Percentiles rank a stretch among this genome's conserved stretches.
Evolutionary conservation across 225 moss, liverwort and hornwort species (phyloP).

Genomic region (Thuidium tamariscinum): DNA sequence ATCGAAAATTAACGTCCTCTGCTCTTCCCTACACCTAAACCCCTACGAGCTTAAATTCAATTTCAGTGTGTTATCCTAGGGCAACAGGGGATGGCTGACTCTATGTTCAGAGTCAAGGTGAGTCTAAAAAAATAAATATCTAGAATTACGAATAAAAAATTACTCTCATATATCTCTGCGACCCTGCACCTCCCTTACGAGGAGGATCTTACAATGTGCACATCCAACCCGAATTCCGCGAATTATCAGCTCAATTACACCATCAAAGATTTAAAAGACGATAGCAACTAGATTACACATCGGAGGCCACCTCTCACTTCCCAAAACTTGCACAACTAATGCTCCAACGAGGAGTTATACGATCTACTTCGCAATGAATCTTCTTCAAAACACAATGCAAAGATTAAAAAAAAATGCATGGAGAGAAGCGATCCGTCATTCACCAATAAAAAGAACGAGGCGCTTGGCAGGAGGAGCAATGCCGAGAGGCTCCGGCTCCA

Average conservation of each 20-base stretch:
- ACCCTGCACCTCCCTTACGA: not conserved
- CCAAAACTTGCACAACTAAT: not conserved
- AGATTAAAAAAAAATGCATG: not conserved
- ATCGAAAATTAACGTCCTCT: not conserved
- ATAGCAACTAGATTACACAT: not conserved
- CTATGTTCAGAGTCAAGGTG: not conserved
- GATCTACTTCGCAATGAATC: not conserved
- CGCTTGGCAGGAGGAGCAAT: slow-evolving; percentile 78
- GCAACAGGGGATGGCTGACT: not conserved
- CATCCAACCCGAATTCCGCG: not conserved
- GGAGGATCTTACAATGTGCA: not conserved
- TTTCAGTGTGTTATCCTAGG: not conserved
- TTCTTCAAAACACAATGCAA: not conserved
- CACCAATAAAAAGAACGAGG: slow-evolving; percentile 87
- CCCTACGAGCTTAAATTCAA: not conserved
- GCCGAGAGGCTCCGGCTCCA: slow-evolving; percentile 70
- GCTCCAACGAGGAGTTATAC: not conserved
- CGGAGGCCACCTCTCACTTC: not conserved
- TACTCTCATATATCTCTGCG: not conserved
- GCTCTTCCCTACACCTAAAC: not conserved
- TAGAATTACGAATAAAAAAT: not conserved
- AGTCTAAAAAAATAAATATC: not conserved
- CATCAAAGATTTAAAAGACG: not conserved
- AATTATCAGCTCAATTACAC: not conserved
- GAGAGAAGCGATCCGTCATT: not conserved